Percentiles rank a stretch among this genome's conserved stretches.
Evolutionary conservation across 2,329 filamentous ascomycete species (phyloP).

Genomic region (Diaporthe ampelina): DNA sequence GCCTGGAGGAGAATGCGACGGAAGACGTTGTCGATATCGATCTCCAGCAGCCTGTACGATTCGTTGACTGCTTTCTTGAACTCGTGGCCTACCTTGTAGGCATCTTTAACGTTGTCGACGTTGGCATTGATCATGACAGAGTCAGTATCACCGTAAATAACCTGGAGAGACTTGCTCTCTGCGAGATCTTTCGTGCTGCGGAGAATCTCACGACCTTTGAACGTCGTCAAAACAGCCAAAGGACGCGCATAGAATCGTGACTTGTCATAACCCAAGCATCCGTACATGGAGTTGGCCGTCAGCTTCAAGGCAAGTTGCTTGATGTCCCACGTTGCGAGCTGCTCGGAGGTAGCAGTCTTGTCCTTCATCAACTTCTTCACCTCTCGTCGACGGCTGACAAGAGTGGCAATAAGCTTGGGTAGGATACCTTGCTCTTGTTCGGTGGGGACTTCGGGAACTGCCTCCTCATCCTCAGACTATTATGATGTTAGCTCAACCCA

Average conservation of each 20-base stretch:
- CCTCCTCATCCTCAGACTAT: slow-evolving; percentile 83
- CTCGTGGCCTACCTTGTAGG: slow-evolving; percentile 90
- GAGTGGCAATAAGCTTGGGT: slow-evolving; percentile 89
- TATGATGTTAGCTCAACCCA: slow-evolving; percentile 49
- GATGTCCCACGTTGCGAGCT: slow-evolving; percentile 96
- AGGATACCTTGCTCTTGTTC: slow-evolving; percentile 87
- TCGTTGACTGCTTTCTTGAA: slow-evolving; percentile 98
- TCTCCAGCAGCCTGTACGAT: slow-evolving; percentile 91
- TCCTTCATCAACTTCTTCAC: slow-evolving; percentile 99
- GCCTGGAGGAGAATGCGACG: slow-evolving; percentile 92
- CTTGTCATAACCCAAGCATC: slow-evolving; percentile 95
- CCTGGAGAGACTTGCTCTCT: slow-evolving; percentile 89
- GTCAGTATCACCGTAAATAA: slow-evolving; percentile 99
- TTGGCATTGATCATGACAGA: slow-evolving; percentile 99
- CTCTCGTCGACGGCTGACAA: slow-evolving; percentile 89
- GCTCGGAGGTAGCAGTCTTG: slow-evolving; percentile 85
- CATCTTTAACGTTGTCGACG: slow-evolving; percentile 91
- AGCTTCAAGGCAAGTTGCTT: slow-evolving; percentile 97
- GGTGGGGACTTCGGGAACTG: slow-evolving; percentile 86
- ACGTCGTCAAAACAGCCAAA: slow-evolving; percentile 94
- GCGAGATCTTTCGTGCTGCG: slow-evolving; percentile 96
- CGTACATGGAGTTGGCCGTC: slow-evolving; percentile 99
- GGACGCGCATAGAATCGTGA: slow-evolving; percentile 98
- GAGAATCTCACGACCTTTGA: slow-evolving; percentile 97
- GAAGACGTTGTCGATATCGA: slow-evolving; percentile 98